phyloP scores from a whole-genome alignment of 805 yeast genomes.

The Wickerhamomyces bovis region DNA sequence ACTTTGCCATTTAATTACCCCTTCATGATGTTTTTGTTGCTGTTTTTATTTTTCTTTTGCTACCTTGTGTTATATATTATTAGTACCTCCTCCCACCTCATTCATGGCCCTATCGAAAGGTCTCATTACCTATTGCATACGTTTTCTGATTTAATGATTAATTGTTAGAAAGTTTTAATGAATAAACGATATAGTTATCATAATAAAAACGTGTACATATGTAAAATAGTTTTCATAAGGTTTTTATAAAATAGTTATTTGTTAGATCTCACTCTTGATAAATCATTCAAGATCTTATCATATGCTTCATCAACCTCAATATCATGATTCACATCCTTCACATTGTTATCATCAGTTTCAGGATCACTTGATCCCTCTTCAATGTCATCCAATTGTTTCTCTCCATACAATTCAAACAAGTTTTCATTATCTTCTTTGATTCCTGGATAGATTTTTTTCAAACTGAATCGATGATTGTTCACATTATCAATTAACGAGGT shows the following conservation, averaged over 20 bases:
- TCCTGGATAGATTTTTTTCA: constrained; percentile 42
- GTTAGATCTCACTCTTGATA: constrained; percentile 57
- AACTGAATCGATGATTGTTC: constrained; percentile 43
- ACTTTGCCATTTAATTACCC: too few relatives aligned
- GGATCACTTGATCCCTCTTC: neutral
- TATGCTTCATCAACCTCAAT: constrained; percentile 63
- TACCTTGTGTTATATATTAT: neutral
- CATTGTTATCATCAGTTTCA: neutral
- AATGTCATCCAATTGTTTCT: neutral
- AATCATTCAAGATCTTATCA: constrained; percentile 64
- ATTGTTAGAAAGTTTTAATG: neutral
- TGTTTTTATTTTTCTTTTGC: neutral
- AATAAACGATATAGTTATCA: neutral
- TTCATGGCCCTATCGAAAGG: neutral
- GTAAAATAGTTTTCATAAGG: too few relatives aligned
- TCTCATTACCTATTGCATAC: neutral
- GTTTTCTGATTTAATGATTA: neutral
- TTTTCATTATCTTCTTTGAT: constrained; percentile 10
- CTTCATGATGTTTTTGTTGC: too few relatives aligned
- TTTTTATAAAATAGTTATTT: too few relatives aligned
- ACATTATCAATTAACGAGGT: constrained; percentile 62
- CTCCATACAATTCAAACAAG: constrained; percentile 1
- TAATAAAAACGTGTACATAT: neutral
- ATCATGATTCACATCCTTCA: neutral
- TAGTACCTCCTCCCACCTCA: too few relatives aligned